Evolutionary conservation across 2,329 filamentous ascomycete genomes (phyloP), one percentile per base, ranked within the genome.

Genomic region (Magnaporthales sp.): DNA sequence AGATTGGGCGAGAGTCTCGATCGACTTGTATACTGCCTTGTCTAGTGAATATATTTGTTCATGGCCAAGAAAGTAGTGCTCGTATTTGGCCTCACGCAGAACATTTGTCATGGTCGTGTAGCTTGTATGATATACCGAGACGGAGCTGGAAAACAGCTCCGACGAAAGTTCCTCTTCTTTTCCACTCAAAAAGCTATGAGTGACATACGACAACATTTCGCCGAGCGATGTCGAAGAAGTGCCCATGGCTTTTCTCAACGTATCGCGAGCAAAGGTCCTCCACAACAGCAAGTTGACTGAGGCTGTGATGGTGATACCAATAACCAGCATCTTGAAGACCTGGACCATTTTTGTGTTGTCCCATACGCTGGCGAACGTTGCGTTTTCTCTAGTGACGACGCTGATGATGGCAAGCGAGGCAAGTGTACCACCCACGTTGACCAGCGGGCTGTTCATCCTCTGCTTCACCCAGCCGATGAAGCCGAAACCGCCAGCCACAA

Each of bases 381-480:
- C 88, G 64, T 92, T 93, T 77, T 97, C 94, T 77, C 96, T 96
- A 11, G 94, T 97, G 69, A 97, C 81, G 62, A 96, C 87, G 2
- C 91, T 93, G 74, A 97, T 96, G 69, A 95, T 91, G 64, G 92
- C 92, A 67, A 98, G 88, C 38, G 92, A 94, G 7, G 93, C 88
- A 70, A 97, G 81, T 32, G 93, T 97, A 71, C 91, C 92, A 63
- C 90, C 91, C 46, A 94, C 90, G 73, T 93, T 93, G 69, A 95
- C 91, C 66, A 95, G 79, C 7, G 92, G 91, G 71, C 91, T 89
- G 68, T 90, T 91, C 68, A 92, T 83, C 71, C 82, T 88, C 74
- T 94, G 91, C 77, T 96, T 96, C 66, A 90, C 86, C 92, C 92
- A 96, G 60, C 91, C 93, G 30, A 97, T 84, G 70, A 97, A 90